phyloP scores from a whole-genome alignment of 306 rosid genomes.

The Ormosia semicastrata region DNA sequence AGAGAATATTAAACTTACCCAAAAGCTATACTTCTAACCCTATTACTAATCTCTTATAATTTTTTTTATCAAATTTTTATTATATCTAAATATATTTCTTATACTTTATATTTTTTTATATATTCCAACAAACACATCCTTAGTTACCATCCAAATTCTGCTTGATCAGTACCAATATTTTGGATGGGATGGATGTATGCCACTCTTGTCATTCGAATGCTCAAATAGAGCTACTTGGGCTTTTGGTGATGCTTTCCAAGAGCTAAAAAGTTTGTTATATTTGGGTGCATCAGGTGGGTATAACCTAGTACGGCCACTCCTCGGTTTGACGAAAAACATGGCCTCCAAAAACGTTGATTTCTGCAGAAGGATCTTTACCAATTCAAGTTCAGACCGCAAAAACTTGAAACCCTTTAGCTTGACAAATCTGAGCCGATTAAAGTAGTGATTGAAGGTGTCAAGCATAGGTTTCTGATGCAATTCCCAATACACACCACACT shows the following conservation, averaged over 20 bases:
- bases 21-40: too few relatives aligned
- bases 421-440: slow-evolving; percentile 15
- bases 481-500: slow-evolving; percentile 28
- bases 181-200: background rate
- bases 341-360: slow-evolving; percentile 26
- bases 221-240: background rate
- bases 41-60: too few relatives aligned
- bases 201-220: background rate
- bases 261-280: background rate
- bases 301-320: background rate
- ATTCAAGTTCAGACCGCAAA: background rate
- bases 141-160: background rate
- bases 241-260: slow-evolving; percentile 12
- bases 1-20: background rate
- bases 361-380: slow-evolving; percentile 26
- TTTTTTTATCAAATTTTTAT: too few relatives aligned
- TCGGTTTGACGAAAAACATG: slow-evolving; percentile 22
- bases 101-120: background rate
- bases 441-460: background rate
- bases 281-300: background rate
- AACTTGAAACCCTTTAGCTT: slow-evolving; percentile 42
- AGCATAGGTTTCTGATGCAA: slow-evolving; percentile 29
- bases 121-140: background rate
- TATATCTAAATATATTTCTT: background rate
- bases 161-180: background rate